phyloP scores from a whole-genome alignment of 164 flowering plant genomes.

The grape (Vitis vinifera) region ASM3070453v1 NC_081822.1:9509501-9510000 shows the following conservation, averaged over 20 bases:
- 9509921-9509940: conserved; percentile 78
- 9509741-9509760: conserved; percentile 60
- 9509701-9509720: conserved; percentile 39
- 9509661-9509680: conserved; percentile 92
- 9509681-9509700: conserved; percentile 64
- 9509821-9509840: conserved; percentile 68
- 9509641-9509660: conserved; percentile 48
- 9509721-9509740: conserved; percentile 49
- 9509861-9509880: conserved; percentile 58
- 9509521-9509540: conserved; percentile 74
- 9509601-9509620: background rate
- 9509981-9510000: conserved; percentile 19
- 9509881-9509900: conserved; percentile 40
- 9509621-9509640: background rate
- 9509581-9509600: background rate
- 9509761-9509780: conserved; percentile 54
- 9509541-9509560: conserved; percentile 59
- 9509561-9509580: conserved; percentile 5
- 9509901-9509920: conserved; percentile 50
- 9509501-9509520: conserved; percentile 85
- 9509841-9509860: conserved; percentile 63
- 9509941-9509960: conserved; percentile 32
- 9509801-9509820: conserved; percentile 62
- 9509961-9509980: conserved; percentile 15
- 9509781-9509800: conserved; percentile 18